Percentiles rank a stretch among this genome's conserved stretches.
These are phyloP conservation scores for Mikania micrantha DNA, from an alignment of 129 eudicot genomes.

Conservation along the genomic window DNA sequence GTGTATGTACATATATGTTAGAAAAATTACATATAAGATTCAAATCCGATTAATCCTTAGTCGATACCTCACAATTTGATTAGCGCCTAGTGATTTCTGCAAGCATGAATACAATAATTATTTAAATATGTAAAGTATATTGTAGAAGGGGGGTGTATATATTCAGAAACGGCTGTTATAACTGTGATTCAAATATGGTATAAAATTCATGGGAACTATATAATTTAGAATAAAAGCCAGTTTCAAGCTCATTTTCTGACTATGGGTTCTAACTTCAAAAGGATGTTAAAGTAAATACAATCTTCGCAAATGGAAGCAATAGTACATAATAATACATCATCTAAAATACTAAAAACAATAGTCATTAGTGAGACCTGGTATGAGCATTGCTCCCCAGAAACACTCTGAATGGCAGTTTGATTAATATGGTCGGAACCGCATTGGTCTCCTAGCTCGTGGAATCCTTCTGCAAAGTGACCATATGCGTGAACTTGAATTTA, in stretches of 20 bases:
- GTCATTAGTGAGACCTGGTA: too few relatives aligned
- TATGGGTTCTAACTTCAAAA: constrained; percentile 8
- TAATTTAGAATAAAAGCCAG: not conserved
- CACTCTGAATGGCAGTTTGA: not conserved
- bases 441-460: constrained; percentile 66
- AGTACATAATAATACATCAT: constrained; percentile 32
- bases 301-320: constrained; percentile 13
- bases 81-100: too few relatives aligned
- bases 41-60: too few relatives aligned
- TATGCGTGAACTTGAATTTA: constrained; percentile 3
- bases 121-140: not conserved
- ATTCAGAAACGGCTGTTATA: not conserved
- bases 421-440: constrained; percentile 63
- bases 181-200: not conserved
- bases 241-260: not conserved
- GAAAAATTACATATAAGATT: too few relatives aligned
- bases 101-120: too few relatives aligned
- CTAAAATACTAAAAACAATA: constrained; percentile 27
- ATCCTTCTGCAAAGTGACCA: constrained; percentile 51
- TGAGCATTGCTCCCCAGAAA: too few relatives aligned
- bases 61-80: too few relatives aligned
- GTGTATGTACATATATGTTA: too few relatives aligned
- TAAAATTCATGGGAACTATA: not conserved
- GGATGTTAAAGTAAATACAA: constrained; percentile 25
- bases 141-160: not conserved